phyloP scores from a whole-genome alignment of 2,329 filamentous ascomycete species.

The Polytolypa hystricis region DNA sequence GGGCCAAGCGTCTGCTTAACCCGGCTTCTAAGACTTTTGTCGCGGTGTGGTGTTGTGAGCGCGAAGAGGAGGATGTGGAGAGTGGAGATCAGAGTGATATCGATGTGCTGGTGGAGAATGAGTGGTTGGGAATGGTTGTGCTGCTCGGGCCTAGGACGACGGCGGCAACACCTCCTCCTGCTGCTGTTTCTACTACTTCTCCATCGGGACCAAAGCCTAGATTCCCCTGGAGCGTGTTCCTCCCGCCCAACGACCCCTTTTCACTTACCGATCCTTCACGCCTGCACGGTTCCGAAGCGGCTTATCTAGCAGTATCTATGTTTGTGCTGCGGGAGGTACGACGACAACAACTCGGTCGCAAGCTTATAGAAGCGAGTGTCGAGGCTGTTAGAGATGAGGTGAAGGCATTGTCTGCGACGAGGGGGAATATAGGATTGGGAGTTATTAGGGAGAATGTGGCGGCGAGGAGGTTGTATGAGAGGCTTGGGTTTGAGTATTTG shows the following conservation, averaged over 20 bases:
- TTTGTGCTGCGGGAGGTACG: conserved; percentile 17
- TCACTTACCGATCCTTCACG: conserved; percentile 3
- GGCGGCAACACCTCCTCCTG: conserved; percentile 7
- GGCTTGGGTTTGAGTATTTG: conserved; percentile 13
- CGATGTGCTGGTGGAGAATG: conserved; percentile 9
- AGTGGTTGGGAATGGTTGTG: conserved; percentile 23
- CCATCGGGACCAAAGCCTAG: too few species aligned
- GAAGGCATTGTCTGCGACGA: conserved; percentile 4
- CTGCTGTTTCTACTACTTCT: conserved; percentile 2
- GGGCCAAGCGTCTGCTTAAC: conserved; percentile 20
- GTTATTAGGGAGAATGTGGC: conserved; percentile 10
- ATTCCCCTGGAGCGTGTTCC: conserved; percentile 9
- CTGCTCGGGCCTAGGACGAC: conserved; percentile 18
- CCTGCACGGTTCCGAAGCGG: conserved; percentile 10
- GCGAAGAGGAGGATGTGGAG: not conserved
- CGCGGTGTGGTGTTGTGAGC: too few species aligned
- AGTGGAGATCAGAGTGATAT: conserved; percentile 2
- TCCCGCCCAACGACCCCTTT: not conserved
- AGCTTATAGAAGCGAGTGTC: conserved; percentile 12
- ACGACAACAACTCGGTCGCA: conserved; percentile 14
- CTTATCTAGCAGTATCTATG: conserved; percentile 19
- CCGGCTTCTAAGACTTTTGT: conserved; percentile 18
- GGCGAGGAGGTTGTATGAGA: conserved; percentile 16
- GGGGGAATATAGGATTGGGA: conserved; percentile 13
- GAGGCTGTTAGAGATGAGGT: conserved; percentile 10